Evolutionary conservation across 148 eudicot species (phyloP), one percentile per base, ranked within the genome.

Genomic region (Rhododendron williamsianum): DNA sequence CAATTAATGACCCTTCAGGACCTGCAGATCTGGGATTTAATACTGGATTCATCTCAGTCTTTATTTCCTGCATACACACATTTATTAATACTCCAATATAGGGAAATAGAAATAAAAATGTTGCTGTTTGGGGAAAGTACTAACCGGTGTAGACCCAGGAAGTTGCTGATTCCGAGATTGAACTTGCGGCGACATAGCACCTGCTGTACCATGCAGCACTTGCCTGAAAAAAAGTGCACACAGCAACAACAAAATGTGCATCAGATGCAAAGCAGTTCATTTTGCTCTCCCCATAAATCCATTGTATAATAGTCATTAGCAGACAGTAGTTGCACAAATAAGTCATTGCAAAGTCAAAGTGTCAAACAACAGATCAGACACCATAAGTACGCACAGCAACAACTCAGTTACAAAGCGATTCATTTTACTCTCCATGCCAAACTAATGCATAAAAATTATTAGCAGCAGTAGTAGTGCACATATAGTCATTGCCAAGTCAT

Each of bases 141-240:
- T 89, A 51, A 92, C 91, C 12, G 91, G 84, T 81, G 87, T 88
- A 71, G 92, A 81, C 76, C 93, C 98, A 16, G 94, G 90, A 91
- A 91, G 94, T 88, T 94, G 98, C 90, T 92, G 99, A 87, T 89
- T 92, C 77, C 99, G 95, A 86, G 94, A 85, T 87, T 93, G 95
- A 77, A 97, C 87, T 89, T 93, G 98, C 0, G 98, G 91, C 78
- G 96, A 93, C 93, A 97, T 90, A 74, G 93, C 91, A 85, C 98
- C 98, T 72, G 94, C 93, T 86, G 98, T 77, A 86, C 98, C 96
- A 88, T 94, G 98, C 92, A 95, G 91, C 86, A 97, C 93, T 93
- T 95, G 99, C 89, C 99, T 97, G 90, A 81, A 81, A 89, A 19
- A 45, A 82, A 46, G 41, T 18, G 76, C 83, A 76, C 78, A 12